Evolutionary conservation across 345 rosid genomes (phyloP).

Genomic region (Eucalyptus sideroxylon): DNA sequence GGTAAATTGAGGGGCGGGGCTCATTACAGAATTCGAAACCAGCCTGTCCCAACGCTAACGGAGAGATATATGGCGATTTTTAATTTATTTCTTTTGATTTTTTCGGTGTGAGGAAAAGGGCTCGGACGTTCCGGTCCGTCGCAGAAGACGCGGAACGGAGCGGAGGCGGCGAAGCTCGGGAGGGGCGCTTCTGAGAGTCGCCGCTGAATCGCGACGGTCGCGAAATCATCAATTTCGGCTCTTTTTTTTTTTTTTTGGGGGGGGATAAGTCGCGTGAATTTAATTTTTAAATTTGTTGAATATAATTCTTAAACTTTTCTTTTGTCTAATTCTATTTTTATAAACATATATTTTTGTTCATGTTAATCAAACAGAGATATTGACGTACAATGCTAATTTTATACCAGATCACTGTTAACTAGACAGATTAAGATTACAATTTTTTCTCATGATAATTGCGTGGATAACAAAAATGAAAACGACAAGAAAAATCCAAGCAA

Average conservation of each 20-base stretch:
- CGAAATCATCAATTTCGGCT: neutral
- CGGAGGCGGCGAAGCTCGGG: neutral
- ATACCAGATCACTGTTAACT: accelerated
- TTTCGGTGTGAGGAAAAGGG: neutral
- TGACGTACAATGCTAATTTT: accelerated
- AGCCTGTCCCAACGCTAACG: neutral
- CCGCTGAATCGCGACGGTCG: neutral
- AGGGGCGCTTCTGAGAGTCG: neutral
- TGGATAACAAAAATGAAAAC: neutral
- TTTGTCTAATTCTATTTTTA: neutral
- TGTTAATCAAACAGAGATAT: neutral
- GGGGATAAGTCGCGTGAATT: accelerated
- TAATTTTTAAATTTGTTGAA: accelerated
- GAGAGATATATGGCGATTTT: neutral
- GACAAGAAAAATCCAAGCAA: too few relatives aligned
- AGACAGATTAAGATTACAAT: neutral
- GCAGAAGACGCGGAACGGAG: neutral
- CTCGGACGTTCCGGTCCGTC: neutral
- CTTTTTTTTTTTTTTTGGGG: neutral
- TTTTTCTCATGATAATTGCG: too few relatives aligned
- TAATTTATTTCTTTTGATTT: neutral
- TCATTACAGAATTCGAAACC: neutral
- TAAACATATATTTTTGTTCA: neutral
- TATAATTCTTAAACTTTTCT: accelerated
- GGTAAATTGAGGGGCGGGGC: too few relatives aligned